A percentile compares a stretch with the other conserved stretches of the same genome.
These are phyloP conservation scores for Suillus brevipes DNA, from an alignment of 768 basidiomycete species.

Conservation along the genomic window DNA sequence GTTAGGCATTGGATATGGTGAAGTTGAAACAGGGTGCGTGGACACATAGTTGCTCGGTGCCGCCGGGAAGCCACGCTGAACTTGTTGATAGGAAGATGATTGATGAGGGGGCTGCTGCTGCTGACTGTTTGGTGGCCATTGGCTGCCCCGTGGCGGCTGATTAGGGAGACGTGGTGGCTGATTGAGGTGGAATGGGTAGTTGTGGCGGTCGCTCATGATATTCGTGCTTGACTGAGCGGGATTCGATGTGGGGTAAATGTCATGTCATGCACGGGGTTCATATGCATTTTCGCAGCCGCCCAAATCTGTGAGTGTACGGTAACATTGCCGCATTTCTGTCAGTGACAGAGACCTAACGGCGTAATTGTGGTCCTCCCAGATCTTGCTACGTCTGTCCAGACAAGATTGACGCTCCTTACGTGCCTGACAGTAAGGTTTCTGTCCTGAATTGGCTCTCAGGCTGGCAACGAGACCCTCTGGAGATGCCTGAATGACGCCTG, in stretches of 20 bases:
- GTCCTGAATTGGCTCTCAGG: constrained; percentile 28
- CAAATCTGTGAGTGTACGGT: constrained; percentile 25
- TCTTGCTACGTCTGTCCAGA: constrained; percentile 29
- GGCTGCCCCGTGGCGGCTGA: constrained; percentile 16
- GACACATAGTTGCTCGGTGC: constrained; percentile 15
- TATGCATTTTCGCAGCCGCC: constrained; percentile 36
- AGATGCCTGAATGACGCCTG: constrained; percentile 16
- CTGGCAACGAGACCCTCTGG: constrained; percentile 27
- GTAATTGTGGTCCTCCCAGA: constrained; percentile 30
- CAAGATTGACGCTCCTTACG: constrained; percentile 22
- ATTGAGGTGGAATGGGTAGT: constrained; percentile 27
- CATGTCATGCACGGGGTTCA: constrained; percentile 24
- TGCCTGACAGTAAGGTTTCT: constrained; percentile 28
- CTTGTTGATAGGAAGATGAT: constrained; percentile 23
- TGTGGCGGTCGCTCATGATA: constrained; percentile 33
- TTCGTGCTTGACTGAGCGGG: not conserved
- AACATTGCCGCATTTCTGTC: constrained; percentile 28
- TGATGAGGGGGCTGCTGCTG: constrained; percentile 27
- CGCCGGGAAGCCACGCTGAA: constrained; percentile 7
- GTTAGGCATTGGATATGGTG: constrained; percentile 22
- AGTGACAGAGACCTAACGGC: constrained; percentile 27
- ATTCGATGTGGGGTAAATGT: constrained; percentile 4
- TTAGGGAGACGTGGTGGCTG: not conserved
- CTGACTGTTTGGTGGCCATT: constrained; percentile 25
- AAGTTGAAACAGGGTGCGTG: constrained; percentile 18